Percentiles rank a stretch among this genome's conserved stretches.
These are phyloP conservation scores for Ophiostoma piceae DNA, from an alignment of 2,329 filamentous ascomycete species.

Conservation along the genomic window DNA sequence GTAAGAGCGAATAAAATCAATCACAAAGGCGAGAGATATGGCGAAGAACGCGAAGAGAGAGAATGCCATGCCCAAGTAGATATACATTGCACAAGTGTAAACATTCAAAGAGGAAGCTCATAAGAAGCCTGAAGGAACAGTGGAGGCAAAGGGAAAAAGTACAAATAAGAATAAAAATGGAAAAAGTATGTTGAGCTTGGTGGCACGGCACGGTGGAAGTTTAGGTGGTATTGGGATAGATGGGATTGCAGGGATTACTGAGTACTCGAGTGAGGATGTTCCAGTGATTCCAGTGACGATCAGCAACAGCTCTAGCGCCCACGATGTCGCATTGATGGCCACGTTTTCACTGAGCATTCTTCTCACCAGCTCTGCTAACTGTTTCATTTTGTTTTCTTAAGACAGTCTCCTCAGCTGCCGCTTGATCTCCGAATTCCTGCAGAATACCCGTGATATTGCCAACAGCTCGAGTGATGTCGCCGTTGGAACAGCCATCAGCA, in stretches of 20 bases:
- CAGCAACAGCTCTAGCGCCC: neutral
- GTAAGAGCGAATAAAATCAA: too few relatives aligned
- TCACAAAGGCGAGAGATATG: too few relatives aligned
- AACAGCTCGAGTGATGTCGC: neutral
- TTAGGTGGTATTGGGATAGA: neutral
- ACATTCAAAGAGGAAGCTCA: neutral
- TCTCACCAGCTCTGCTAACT: too few relatives aligned
- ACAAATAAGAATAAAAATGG: constrained; percentile 6
- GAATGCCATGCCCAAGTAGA: too few relatives aligned
- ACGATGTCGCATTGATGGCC: neutral
- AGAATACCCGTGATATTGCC: neutral
- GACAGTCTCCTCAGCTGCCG: too few relatives aligned
- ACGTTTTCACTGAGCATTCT: too few relatives aligned
- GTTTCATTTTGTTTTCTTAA: neutral
- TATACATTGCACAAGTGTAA: too few relatives aligned
- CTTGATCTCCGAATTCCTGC: neutral
- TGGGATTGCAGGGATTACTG: too few relatives aligned
- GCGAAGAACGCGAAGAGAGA: neutral
- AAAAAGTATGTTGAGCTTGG: neutral
- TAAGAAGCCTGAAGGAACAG: neutral
- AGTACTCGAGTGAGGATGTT: too few relatives aligned
- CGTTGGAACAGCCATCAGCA: neutral
- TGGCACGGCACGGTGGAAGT: neutral
- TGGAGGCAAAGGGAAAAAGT: neutral
- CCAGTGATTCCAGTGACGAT: neutral